A percentile compares a stretch with the other conserved stretches of the same genome.
Conservation (phyloP, 2,329 filamentous ascomycete species). For the Didymella exigua region DNA sequence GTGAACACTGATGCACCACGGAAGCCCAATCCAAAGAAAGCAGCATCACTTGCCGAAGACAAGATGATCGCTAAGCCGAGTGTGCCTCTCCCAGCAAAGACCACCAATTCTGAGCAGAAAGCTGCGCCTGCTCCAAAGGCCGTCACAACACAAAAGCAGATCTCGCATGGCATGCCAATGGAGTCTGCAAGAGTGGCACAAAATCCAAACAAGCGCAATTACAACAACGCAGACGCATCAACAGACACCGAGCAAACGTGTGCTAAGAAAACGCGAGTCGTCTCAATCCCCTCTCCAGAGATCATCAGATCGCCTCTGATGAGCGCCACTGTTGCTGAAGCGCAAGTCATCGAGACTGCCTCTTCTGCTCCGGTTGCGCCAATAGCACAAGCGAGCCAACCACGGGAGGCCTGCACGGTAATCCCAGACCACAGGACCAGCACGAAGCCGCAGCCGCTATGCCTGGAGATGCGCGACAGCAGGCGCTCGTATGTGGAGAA, state of each 20-base stretch:
- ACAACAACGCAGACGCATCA: conserved; percentile 5
- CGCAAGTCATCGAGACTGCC: neutral
- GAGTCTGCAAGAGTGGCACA: neutral
- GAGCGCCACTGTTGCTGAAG: neutral
- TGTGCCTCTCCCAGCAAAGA: neutral
- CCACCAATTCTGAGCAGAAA: neutral
- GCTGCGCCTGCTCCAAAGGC: neutral
- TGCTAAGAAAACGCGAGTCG: conserved; percentile 1
- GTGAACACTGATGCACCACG: neutral
- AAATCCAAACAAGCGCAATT: conserved; percentile 11
- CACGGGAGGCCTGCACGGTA: too few relatives aligned
- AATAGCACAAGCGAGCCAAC: neutral
- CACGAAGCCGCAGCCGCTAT: neutral
- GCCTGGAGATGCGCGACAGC: too few relatives aligned
- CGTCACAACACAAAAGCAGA: neutral
- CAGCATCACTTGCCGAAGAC: neutral
- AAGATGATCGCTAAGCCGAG: neutral
- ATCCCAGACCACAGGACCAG: too few relatives aligned
- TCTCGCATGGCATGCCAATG: neutral
- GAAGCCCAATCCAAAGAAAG: neutral
- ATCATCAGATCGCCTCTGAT: neutral
- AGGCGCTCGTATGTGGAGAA: too few relatives aligned
- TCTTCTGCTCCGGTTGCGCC: neutral
- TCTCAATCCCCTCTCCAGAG: neutral
- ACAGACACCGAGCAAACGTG: conserved; percentile 14